phyloP scores from a whole-genome alignment of 2,329 filamentous ascomycete genomes.

The Colletotrichum musae region DNA sequence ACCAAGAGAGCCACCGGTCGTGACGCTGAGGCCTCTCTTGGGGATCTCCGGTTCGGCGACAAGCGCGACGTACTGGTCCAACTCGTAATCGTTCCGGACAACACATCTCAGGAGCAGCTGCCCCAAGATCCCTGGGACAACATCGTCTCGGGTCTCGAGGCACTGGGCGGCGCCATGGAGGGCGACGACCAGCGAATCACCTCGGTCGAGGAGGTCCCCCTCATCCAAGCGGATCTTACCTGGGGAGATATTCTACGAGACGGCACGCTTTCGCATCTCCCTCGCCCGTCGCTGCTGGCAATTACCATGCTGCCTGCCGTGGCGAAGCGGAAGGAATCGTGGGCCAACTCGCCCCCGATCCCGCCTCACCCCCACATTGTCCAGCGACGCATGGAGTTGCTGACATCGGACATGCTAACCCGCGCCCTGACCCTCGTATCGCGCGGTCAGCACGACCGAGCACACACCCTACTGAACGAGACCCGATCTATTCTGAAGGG shows the following conservation, averaged over 20 bases:
- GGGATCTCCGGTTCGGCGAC: constrained; percentile 94
- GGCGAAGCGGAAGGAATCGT: constrained; percentile 75
- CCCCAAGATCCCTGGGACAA: constrained; percentile 98
- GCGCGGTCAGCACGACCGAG: constrained; percentile 92
- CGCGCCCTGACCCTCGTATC: constrained; percentile 91
- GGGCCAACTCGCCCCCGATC: constrained; percentile 81
- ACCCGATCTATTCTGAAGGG: constrained; percentile 96
- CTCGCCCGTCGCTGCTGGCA: constrained; percentile 89
- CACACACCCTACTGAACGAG: constrained; percentile 91
- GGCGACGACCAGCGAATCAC: constrained; percentile 85
- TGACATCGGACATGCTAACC: constrained; percentile 98
- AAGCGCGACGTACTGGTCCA: constrained; percentile 95
- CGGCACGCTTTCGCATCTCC: constrained; percentile 86
- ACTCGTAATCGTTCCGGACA: constrained; percentile 91
- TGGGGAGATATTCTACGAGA: constrained; percentile 96
- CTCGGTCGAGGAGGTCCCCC: constrained; percentile 93
- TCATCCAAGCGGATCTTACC: constrained; percentile 93
- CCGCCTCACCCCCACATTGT: constrained; percentile 96
- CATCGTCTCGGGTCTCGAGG: constrained; percentile 94
- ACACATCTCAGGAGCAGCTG: constrained; percentile 82
- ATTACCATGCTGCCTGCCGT: constrained; percentile 91
- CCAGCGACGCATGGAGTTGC: constrained; percentile 95
- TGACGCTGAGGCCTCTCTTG: constrained; percentile 92
- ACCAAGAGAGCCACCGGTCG: constrained; percentile 96
- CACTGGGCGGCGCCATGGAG: constrained; percentile 88